Base-by-base conservation (phyloP, 306 rosid genomes). In the Ziziphus jujuba region DNA sequence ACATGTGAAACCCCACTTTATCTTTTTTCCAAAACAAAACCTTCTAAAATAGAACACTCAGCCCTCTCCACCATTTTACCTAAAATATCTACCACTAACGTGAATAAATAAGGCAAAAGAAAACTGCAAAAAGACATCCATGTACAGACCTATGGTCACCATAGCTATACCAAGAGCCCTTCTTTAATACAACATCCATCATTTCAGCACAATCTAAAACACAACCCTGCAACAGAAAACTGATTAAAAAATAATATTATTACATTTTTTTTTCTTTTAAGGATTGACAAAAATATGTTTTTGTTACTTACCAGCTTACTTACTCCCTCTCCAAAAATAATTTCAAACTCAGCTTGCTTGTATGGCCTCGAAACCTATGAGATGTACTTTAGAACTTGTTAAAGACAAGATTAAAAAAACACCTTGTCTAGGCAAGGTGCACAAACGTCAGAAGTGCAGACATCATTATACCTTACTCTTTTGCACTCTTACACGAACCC, bases 141-240 rank as follows among this genome's bases (percentile, higher is more conserved):
- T 16, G 50, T 52, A 76, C 73, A 73, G 80, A 93, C 98, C 98
- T 83, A 52, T 93, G 96, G 54, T 93, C 96, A 59, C 89, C 95
- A 50, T 83, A 93, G 80, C 97, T 90, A 74, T 93, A 93, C 98
- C 98, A 93, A 74, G 98, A 86, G 24, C 97, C 98, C 83, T 90
- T 93, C 78, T 82, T 93, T 61, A 77, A 72, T 74, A 93, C 80
- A 59, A 93, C 74, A 54, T 90, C 97, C 91, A 88, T 76, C 40
- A 79, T 74, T 84, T 93, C 98, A 57, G 96, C 98, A 80, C 97
- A 93, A 83, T 93, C 98, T 79, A 93, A 83, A 75, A 93, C 69
- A 82, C 98, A 93, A 35, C 97, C 98, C 98, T 93, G 95, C 71
- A 81, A 74, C 63, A 73, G 64, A 69, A 72, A 66, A 36, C n/a